Percentiles rank a stretch among this genome's conserved stretches.
Conservation (phyloP, 495 filamentous ascomycete species). For the Aspergillus affinis region DNA sequence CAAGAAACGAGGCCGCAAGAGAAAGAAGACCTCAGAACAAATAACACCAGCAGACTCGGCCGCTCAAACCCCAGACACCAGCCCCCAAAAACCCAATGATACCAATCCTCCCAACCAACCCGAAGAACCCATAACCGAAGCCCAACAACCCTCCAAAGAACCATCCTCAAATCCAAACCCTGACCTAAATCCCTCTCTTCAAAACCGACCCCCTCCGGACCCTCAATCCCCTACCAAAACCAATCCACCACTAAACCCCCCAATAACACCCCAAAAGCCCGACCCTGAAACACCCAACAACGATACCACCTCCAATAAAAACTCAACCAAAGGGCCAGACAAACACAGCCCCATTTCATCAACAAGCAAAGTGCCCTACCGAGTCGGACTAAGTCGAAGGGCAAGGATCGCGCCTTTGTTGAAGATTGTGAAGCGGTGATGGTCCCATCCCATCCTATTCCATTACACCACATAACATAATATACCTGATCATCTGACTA, state of each 20-base stretch:
- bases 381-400: conserved; percentile 67
- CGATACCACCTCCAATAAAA: conserved; percentile 2
- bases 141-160: background rate
- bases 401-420: conserved; percentile 66
- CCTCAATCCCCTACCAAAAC: background rate
- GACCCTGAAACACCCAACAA: conserved; percentile 15
- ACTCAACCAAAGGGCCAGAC: conserved; percentile 28
- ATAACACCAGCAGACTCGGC: background rate
- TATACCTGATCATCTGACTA: no score
- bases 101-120: background rate
- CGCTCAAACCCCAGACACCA: background rate
- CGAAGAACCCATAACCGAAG: background rate
- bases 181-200: no score
- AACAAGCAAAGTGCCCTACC: conserved; percentile 56
- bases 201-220: background rate
- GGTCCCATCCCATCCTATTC: no score
- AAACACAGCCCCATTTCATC: conserved; percentile 52
- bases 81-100: background rate
- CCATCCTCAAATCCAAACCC: background rate
- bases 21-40: conserved; percentile 36
- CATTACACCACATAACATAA: no score
- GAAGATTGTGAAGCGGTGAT: conserved; percentile 60
- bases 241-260: conserved; percentile 7
- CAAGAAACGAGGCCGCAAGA: conserved; percentile 49
- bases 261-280: conserved; percentile 24